Evolutionary conservation across 768 basidiomycete species (phyloP).

Genomic region (Omphalotus guepiniiformis): DNA sequence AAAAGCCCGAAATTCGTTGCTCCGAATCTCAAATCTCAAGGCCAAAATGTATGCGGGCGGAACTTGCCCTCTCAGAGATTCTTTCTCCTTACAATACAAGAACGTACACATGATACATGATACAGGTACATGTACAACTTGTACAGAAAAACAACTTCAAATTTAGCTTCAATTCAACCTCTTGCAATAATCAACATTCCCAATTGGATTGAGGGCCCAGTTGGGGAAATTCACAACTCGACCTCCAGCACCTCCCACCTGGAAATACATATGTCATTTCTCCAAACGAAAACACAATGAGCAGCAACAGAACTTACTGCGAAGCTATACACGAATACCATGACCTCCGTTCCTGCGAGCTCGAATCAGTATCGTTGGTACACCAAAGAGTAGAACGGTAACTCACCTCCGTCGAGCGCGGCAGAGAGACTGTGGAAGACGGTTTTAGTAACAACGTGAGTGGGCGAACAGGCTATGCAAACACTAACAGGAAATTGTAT

Average conservation of each 20-base stretch:
- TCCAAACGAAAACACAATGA: background rate
- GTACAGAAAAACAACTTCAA: too few species aligned
- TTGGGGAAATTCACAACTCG: slow-evolving; percentile 30
- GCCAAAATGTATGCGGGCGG: too few species aligned
- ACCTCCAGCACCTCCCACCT: slow-evolving; percentile 39
- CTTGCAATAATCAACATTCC: slow-evolving; percentile 22
- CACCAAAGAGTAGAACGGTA: too few species aligned
- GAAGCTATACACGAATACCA: slow-evolving; percentile 36
- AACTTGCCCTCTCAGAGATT: too few species aligned
- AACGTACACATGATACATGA: too few species aligned
- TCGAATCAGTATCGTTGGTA: too few species aligned
- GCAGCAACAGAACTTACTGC: background rate
- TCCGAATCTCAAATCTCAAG: too few species aligned
- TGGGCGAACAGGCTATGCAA: background rate
- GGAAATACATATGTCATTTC: too few species aligned
- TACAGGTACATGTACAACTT: too few species aligned
- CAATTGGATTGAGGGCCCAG: slow-evolving; percentile 29
- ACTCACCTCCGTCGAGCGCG: slow-evolving; percentile 13
- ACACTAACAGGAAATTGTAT: slow-evolving; percentile 26
- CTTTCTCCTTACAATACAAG: too few species aligned
- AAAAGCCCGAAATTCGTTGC: too few species aligned
- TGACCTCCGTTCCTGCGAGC: slow-evolving; percentile 25
- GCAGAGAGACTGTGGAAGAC: slow-evolving; percentile 7
- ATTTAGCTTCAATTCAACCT: slow-evolving; percentile 17
- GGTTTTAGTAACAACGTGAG: too few species aligned